Percentiles rank a stretch among this genome's conserved stretches.
phyloP scores from a whole-genome alignment of 2,329 filamentous ascomycete genomes.

The Eutypella sp. region DNA sequence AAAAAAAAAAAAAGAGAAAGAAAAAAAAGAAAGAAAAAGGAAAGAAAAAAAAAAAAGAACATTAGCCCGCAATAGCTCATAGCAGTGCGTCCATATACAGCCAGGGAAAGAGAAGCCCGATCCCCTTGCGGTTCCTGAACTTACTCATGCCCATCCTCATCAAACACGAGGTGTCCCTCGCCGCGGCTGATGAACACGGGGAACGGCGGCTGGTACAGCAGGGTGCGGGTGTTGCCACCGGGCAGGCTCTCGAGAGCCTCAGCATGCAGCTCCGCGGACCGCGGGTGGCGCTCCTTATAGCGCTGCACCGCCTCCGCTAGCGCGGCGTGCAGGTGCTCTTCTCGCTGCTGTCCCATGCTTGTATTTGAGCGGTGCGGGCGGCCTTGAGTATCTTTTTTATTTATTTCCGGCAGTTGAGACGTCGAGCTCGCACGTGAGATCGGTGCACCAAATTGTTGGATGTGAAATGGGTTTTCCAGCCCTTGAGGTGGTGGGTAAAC shows the following conservation, averaged over 20 bases:
- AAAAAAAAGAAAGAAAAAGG: background rate
- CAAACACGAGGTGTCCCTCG: constrained; percentile 30
- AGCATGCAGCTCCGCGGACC: constrained; percentile 33
- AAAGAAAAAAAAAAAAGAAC: background rate
- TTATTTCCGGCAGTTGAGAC: too few relatives aligned
- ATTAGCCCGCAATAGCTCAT: too few relatives aligned
- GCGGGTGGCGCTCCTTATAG: constrained; percentile 32
- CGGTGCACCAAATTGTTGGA: too few relatives aligned
- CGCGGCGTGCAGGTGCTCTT: constrained; percentile 16
- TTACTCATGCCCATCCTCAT: constrained; percentile 35
- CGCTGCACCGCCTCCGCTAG: constrained; percentile 28
- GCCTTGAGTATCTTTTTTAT: too few relatives aligned
- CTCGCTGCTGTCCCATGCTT: background rate
- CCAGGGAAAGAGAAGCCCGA: too few relatives aligned
- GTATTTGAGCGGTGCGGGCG: too few relatives aligned
- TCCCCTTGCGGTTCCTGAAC: too few relatives aligned
- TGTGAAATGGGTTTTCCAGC: too few relatives aligned
- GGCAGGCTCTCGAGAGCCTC: constrained; percentile 27
- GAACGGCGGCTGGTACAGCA: constrained; percentile 36
- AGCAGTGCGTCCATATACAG: too few relatives aligned
- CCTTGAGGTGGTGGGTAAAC: too few relatives aligned
- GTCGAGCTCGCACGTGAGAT: too few relatives aligned
- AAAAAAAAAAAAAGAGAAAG: background rate
- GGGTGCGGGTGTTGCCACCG: constrained; percentile 25
- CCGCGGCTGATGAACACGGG: constrained; percentile 36